These are phyloP conservation scores for Candida patagonica DNA, from an alignment of 805 yeast species.

Conservation along the genomic window DNA sequence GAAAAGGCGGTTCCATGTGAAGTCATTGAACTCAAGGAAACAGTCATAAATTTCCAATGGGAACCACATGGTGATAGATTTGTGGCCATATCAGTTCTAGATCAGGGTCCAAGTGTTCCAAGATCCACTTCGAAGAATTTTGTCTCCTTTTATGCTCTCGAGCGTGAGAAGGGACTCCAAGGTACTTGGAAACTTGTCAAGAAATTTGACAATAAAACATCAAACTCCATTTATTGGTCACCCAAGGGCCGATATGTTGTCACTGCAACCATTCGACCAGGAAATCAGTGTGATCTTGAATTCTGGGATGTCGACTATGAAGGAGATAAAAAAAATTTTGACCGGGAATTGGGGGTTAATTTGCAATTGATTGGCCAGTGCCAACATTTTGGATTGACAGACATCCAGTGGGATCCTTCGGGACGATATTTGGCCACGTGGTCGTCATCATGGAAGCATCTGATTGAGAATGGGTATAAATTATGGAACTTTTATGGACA, in stretches of 20 bases:
- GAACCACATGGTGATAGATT: slow-evolving; percentile 90
- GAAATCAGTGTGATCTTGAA: slow-evolving; percentile 54
- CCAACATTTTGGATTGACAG: slow-evolving; percentile 69
- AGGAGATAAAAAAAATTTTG: slow-evolving; percentile 46
- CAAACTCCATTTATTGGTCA: slow-evolving; percentile 75
- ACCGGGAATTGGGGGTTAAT: slow-evolving; percentile 44
- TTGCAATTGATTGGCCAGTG: slow-evolving; percentile 54
- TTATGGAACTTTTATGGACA: slow-evolving; percentile 79
- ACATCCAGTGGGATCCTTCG: slow-evolving; percentile 88
- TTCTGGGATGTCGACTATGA: slow-evolving; percentile 82
- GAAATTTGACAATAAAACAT: slow-evolving; percentile 48
- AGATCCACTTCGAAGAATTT: slow-evolving; percentile 36
- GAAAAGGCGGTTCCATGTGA: slow-evolving; percentile 94
- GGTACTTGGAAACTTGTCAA: slow-evolving; percentile 55
- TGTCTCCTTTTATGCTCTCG: slow-evolving; percentile 76
- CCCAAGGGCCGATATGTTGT: slow-evolving; percentile 86
- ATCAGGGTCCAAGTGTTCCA: slow-evolving; percentile 16
- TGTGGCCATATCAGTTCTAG: slow-evolving; percentile 58
- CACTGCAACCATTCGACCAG: slow-evolving; percentile 37
- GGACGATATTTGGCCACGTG: slow-evolving; percentile 85
- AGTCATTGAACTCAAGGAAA: slow-evolving; percentile 84
- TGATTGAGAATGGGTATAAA: slow-evolving; percentile 84
- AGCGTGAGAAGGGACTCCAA: slow-evolving; percentile 43
- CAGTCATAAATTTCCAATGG: slow-evolving; percentile 85
- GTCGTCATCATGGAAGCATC: slow-evolving; percentile 80